Evolutionary conservation across 768 basidiomycete species (phyloP).

Genomic region (Suillus occidentalis): DNA sequence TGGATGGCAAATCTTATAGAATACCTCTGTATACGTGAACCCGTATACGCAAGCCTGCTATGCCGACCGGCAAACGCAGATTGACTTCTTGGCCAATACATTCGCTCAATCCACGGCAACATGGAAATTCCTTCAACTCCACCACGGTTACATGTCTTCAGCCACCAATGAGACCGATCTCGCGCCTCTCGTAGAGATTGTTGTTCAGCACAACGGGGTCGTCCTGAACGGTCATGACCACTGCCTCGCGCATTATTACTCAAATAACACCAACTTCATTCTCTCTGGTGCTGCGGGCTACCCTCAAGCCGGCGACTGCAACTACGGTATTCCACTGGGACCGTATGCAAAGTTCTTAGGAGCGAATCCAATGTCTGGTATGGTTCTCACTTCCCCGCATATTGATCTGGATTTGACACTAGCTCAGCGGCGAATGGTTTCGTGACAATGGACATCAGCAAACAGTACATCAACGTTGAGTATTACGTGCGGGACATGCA

Average conservation of each 20-base stretch:
- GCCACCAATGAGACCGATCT: neutral
- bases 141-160: neutral
- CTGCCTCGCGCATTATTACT: neutral
- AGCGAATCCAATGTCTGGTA: neutral
- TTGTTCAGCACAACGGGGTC: neutral
- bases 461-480: neutral
- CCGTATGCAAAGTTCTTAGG: neutral
- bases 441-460: conserved; percentile 3
- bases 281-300: conserved; percentile 4
- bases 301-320: conserved; percentile 1
- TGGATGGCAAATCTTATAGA: neutral
- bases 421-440: neutral
- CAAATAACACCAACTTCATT: conserved; percentile 1
- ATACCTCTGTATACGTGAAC: conserved; percentile 3
- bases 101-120: neutral
- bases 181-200: conserved; percentile 2
- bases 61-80: neutral
- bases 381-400: neutral
- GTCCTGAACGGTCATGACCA: conserved; percentile 4
- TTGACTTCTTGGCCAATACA: neutral
- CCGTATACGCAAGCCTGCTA: conserved; percentile 1
- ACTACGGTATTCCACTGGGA: neutral
- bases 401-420: neutral
- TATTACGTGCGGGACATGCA: conserved; percentile 4
- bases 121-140: conserved; percentile 3